phyloP scores from a whole-genome alignment of 1,139 yeast genomes.

The Geotrichum histeridarum region DNA sequence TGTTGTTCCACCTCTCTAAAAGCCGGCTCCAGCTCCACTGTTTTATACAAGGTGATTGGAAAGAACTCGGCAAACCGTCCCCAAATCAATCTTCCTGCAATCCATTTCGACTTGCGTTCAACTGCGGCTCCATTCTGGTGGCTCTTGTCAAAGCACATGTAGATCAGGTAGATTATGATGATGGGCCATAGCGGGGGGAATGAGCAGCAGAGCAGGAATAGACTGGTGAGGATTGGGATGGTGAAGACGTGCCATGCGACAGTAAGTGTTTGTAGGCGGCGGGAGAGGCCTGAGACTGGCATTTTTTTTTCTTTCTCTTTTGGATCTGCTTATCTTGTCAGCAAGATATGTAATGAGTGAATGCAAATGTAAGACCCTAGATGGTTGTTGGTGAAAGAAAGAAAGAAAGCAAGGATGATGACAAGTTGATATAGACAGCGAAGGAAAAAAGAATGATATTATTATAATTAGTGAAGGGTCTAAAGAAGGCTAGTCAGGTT shows the following conservation, averaged over 20 bases:
- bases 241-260: constrained; percentile 74
- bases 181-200: constrained; percentile 70
- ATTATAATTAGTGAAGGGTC: no score
- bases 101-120: constrained; percentile 51
- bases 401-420: no score
- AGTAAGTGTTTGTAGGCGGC: constrained; percentile 45
- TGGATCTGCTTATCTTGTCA: no score
- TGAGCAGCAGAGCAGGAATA: constrained; percentile 55
- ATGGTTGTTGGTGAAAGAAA: no score
- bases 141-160: constrained; percentile 55
- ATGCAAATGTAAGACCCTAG: no score
- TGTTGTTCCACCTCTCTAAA: constrained; percentile 33
- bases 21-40: constrained; percentile 73
- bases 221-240: constrained; percentile 54
- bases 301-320: neutral
- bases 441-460: no score
- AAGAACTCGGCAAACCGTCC: constrained; percentile 69
- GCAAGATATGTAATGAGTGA: no score
- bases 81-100: constrained; percentile 61
- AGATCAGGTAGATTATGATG: constrained; percentile 43
- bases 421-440: no score
- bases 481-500: no score
- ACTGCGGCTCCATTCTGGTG: constrained; percentile 69
- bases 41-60: constrained; percentile 71
- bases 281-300: constrained; percentile 1